These are phyloP conservation scores for Amanita pallidorosea DNA, from an alignment of 768 basidiomycete genomes.

Conservation along the genomic window DNA sequence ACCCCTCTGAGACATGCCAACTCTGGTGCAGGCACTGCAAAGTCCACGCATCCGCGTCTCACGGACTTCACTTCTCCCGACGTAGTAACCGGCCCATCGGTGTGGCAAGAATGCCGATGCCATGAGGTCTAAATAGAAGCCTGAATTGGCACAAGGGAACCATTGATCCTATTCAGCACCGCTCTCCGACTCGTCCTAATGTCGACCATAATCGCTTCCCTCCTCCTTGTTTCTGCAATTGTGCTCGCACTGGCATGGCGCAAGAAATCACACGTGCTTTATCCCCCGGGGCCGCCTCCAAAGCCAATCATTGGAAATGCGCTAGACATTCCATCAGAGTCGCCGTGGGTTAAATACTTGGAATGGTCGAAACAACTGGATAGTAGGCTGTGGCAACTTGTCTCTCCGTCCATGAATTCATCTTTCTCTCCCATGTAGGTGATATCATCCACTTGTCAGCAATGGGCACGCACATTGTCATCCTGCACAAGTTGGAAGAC, in stretches of 20 bases:
- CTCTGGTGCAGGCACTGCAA: no score
- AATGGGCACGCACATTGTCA: conserved; percentile 13
- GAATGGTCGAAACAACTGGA: conserved; percentile 1
- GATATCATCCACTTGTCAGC: conserved; percentile 15
- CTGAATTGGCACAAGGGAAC: no score
- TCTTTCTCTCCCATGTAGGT: conserved; percentile 7
- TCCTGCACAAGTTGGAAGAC: conserved; percentile 14
- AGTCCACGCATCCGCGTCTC: no score
- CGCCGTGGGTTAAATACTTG: not conserved
- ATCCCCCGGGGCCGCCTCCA: conserved; percentile 1
- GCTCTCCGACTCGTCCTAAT: no score
- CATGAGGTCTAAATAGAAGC: no score
- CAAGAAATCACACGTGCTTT: not conserved
- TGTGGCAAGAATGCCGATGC: no score
- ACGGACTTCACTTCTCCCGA: no score
- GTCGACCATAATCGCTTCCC: no score
- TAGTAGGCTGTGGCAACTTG: not conserved
- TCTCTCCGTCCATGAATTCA: not conserved
- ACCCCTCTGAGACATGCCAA: no score
- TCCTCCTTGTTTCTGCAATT: no score
- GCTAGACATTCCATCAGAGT: not conserved
- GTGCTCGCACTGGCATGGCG: not conserved
- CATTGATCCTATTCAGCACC: no score
- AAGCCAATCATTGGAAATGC: not conserved
- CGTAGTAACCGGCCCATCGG: no score